Evolutionary conservation across 495 filamentous ascomycete genomes (phyloP), one percentile per base, ranked within the genome.

Genomic region (Podospora bellae-mahoneyi): DNA sequence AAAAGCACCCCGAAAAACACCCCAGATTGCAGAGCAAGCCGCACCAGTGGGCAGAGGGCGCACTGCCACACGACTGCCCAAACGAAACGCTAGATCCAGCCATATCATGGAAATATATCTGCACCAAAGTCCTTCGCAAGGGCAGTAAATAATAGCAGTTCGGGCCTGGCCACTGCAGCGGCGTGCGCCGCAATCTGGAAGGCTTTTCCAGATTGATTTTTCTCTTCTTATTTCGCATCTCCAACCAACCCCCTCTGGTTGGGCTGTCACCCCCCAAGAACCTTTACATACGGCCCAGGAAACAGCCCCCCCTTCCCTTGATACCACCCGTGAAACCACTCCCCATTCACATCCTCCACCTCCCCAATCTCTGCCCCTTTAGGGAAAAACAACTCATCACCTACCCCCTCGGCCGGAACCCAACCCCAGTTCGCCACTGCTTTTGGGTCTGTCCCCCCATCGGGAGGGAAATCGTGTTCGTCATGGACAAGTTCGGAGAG

Each of bases 241-340:
- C 20, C 20, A 23, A 1, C 20, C 20, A 23, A 23, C 20, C 20
- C 20, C 20, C 1, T 23, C 20, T 23, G 20, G 20, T 23, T 23
- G 20, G 20, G 20, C 20, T 23, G 20, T 55, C 39, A 58, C 28
- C 61, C 53, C 61, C 64, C 60, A n/a, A 67, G 18, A 4, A 73
- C 3, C 70, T 75, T 77, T 34, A 92, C 90, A 84, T 92, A 91
- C 30, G 83, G 79, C 23, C 88, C 87, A 4, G 92, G 92, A 76
- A 96, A 94, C 69, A 96, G 68, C 0, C 92, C 92, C 66, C 83
- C 86, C 34, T 76, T 78, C 19, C 91, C 92, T 75, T 90, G 89
- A 83, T 96, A 97, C 44, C 83, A 86, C 0, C 93, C 93, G 80
- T 87, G 88, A 65, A 82, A 91, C 92, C 92, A 97, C 76, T 96